A percentile compares a stretch with the other conserved stretches of the same genome.
Conservation (phyloP, 1,139 yeast species). For the Taphrina sp. region DNA sequence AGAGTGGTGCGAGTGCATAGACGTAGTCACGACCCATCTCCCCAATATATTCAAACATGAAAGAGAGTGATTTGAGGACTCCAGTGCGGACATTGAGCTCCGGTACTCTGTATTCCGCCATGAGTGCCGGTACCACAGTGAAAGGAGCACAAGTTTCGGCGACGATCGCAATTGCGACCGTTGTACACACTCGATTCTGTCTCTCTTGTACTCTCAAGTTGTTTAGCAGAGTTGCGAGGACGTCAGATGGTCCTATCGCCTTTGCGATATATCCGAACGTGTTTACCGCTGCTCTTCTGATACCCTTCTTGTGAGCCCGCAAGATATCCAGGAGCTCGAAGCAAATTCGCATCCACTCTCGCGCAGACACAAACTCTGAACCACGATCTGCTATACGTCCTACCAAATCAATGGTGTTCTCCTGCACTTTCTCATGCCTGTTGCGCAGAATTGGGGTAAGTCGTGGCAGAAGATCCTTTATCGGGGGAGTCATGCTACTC, state of each 20-base stretch:
- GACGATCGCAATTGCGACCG: slow-evolving; percentile 96
- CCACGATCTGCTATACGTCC: slow-evolving; percentile 81
- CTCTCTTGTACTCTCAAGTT: slow-evolving; percentile 92
- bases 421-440: slow-evolving; percentile 89
- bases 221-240: slow-evolving; percentile 75
- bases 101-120: slow-evolving; percentile 93
- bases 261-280: slow-evolving; percentile 90
- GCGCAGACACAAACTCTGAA: slow-evolving; percentile 82
- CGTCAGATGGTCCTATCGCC: slow-evolving; percentile 96
- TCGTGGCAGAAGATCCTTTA: slow-evolving; percentile 78
- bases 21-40: slow-evolving; percentile 79
- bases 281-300: slow-evolving; percentile 79
- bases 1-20: slow-evolving; percentile 72
- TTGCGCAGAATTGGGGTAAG: slow-evolving; percentile 88
- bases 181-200: slow-evolving; percentile 93
- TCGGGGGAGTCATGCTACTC: slow-evolving; percentile 71
- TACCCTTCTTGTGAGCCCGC: slow-evolving; percentile 75
- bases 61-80: slow-evolving; percentile 86
- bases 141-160: slow-evolving; percentile 93
- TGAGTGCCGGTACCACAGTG: slow-evolving; percentile 90
- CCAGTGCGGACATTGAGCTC: slow-evolving; percentile 95
- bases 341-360: slow-evolving; percentile 97
- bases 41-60: slow-evolving; percentile 88
- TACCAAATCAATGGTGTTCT: slow-evolving; percentile 72
- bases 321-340: slow-evolving; percentile 87